These are phyloP conservation scores for Cordyceps javanica DNA, from an alignment of 2,329 filamentous ascomycete species.

Conservation along the genomic window DNA sequence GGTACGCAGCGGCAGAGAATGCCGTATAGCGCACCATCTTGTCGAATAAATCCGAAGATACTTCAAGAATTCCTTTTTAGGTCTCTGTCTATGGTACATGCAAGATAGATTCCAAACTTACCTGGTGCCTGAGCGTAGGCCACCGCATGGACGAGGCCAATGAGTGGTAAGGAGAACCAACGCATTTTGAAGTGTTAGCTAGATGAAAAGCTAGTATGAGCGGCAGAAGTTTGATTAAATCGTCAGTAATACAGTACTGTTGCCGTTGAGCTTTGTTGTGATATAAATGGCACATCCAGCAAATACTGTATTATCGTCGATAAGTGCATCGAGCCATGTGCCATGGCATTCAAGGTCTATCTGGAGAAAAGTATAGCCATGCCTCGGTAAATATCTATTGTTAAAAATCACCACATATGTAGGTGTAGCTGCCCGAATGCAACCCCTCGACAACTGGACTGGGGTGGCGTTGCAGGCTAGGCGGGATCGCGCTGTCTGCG, in stretches of 20 bases:
- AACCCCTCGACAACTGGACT: too few relatives aligned
- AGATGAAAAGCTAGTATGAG: too few relatives aligned
- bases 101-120: neutral
- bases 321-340: neutral
- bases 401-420: neutral
- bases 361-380: neutral
- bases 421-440: neutral
- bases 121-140: neutral
- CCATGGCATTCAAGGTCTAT: neutral
- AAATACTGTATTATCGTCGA: neutral
- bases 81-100: neutral
- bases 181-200: neutral
- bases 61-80: neutral
- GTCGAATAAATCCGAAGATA: slow-evolving; percentile 5
- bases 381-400: neutral
- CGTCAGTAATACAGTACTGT: too few relatives aligned
- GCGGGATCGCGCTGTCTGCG: too few relatives aligned
- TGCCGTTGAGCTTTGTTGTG: neutral
- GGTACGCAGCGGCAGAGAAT: slow-evolving; percentile 22
- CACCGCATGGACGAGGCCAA: neutral
- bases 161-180: neutral
- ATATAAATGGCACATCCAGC: neutral
- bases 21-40: slow-evolving; percentile 4
- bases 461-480: too few relatives aligned
- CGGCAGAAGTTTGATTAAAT: too few relatives aligned